Evolutionary conservation across 148 eudicot species (phyloP).

Genomic region (Rhododendron mucronatum): DNA sequence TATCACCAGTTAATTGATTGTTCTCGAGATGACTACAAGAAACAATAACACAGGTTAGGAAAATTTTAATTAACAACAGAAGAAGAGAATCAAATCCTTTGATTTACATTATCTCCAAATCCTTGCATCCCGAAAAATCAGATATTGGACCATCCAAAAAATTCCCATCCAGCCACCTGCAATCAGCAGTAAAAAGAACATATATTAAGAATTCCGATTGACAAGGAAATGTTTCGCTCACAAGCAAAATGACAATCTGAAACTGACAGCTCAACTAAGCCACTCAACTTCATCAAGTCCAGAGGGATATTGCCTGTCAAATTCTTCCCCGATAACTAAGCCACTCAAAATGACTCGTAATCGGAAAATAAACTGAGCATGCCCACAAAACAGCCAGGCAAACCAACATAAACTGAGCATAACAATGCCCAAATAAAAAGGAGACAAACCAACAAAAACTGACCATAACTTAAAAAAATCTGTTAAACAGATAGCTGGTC

Average conservation of each 20-base stretch:
- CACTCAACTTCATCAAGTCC: slow-evolving; percentile 58
- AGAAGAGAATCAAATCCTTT: slow-evolving; percentile 20
- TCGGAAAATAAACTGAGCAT: too few relatives aligned
- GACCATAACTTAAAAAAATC: too few relatives aligned
- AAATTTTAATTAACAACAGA: background rate
- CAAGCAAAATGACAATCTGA: slow-evolving; percentile 5
- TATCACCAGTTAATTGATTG: slow-evolving; percentile 70
- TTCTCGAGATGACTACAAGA: slow-evolving; percentile 80
- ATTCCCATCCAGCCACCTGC: slow-evolving; percentile 92
- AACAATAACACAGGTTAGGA: slow-evolving; percentile 13
- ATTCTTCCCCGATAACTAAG: slow-evolving; percentile 53
- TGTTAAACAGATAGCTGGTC: too few relatives aligned
- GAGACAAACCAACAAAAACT: too few relatives aligned
- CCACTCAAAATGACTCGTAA: too few relatives aligned
- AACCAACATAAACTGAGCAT: too few relatives aligned
- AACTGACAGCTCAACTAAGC: slow-evolving; percentile 85
- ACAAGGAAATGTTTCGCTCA: background rate
- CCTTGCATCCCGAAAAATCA: slow-evolving; percentile 75
- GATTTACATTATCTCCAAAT: slow-evolving; percentile 70
- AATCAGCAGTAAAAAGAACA: slow-evolving; percentile 16
- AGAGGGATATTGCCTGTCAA: slow-evolving; percentile 74
- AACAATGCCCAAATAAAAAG: too few relatives aligned
- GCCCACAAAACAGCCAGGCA: too few relatives aligned
- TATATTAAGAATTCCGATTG: background rate
- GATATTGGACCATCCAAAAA: slow-evolving; percentile 80